phyloP scores from a whole-genome alignment of 768 basidiomycete genomes.

The Candolleomyces efflorescens region DNA sequence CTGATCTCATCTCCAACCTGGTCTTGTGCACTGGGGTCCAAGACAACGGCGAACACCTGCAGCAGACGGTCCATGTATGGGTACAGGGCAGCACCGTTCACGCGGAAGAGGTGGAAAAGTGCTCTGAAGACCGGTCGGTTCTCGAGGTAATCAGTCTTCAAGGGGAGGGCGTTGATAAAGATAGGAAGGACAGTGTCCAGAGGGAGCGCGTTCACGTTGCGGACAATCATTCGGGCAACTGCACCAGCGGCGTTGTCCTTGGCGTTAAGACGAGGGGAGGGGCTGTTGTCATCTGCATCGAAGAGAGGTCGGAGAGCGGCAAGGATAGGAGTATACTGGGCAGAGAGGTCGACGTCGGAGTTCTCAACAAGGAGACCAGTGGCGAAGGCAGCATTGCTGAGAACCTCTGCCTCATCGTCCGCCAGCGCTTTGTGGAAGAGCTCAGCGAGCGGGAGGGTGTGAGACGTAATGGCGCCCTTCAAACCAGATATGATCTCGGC shows the following conservation, averaged over 20 bases:
- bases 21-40: constrained; percentile 70
- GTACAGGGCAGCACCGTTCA: constrained; percentile 63
- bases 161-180: constrained; percentile 76
- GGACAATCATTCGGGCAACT: constrained; percentile 81
- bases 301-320: constrained; percentile 81
- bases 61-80: constrained; percentile 79
- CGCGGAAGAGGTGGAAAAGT: constrained; percentile 83
- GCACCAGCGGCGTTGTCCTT: constrained; percentile 97
- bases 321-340: constrained; percentile 78
- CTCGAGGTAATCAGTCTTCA: constrained; percentile 86
- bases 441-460: constrained; percentile 75
- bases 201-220: constrained; percentile 75
- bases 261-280: constrained; percentile 71
- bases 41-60: constrained; percentile 72
- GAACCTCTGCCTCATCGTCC: constrained; percentile 88
- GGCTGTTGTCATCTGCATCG: constrained; percentile 54
- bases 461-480: constrained; percentile 80
- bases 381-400: constrained; percentile 95
- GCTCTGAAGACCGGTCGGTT: constrained; percentile 87
- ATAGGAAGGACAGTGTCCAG: constrained; percentile 89
- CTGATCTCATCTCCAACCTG: constrained; percentile 80
- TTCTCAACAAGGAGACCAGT: constrained; percentile 88
- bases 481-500: constrained; percentile 95
- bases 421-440: constrained; percentile 80
- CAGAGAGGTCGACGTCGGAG: constrained; percentile 73